Percentiles rank a stretch among this genome's conserved stretches.
Evolutionary conservation across 495 filamentous ascomycete species (phyloP).

Genomic region (Extremus antarcticus): DNA sequence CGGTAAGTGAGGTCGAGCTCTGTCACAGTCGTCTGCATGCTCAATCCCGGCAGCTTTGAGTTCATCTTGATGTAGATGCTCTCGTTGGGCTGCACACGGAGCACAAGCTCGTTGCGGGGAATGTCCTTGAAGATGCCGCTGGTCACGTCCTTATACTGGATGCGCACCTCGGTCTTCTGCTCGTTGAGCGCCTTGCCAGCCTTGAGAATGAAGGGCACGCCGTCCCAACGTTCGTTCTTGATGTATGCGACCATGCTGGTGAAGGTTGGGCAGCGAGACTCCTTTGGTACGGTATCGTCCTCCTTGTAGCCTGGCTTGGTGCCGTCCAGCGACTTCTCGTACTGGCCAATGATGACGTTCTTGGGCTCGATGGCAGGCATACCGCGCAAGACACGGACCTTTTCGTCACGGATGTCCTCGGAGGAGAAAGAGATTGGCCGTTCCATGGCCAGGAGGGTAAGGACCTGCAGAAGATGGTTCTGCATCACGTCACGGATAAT

Average conservation of each 20-base stretch:
- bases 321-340: constrained; percentile 90
- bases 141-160: constrained; percentile 98
- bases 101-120: constrained; percentile 96
- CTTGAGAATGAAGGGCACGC: constrained; percentile 98
- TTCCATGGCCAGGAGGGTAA: constrained; percentile 97
- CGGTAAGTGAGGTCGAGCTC: constrained; percentile 98
- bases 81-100: constrained; percentile 98
- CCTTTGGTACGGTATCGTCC: constrained; percentile 95
- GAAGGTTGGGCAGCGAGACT: constrained; percentile 95
- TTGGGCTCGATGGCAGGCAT: constrained; percentile 97
- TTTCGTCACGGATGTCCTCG: constrained; percentile 98
- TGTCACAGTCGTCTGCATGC: constrained; percentile 99
- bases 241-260: constrained; percentile 94
- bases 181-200: constrained; percentile 98
- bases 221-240: constrained; percentile 99
- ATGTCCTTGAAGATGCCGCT: constrained; percentile 99
- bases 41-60: constrained; percentile 94
- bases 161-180: constrained; percentile 99
- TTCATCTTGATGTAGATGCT: constrained; percentile 99
- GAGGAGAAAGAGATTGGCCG: constrained; percentile 95
- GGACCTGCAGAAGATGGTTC: constrained; percentile 76
- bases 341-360: constrained; percentile 99
- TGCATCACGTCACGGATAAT: constrained; percentile 90
- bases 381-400: constrained; percentile 87
- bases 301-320: constrained; percentile 98